phyloP scores from a whole-genome alignment of 2,329 filamentous ascomycete genomes.

The Aspergillus brasiliensis region DNA sequence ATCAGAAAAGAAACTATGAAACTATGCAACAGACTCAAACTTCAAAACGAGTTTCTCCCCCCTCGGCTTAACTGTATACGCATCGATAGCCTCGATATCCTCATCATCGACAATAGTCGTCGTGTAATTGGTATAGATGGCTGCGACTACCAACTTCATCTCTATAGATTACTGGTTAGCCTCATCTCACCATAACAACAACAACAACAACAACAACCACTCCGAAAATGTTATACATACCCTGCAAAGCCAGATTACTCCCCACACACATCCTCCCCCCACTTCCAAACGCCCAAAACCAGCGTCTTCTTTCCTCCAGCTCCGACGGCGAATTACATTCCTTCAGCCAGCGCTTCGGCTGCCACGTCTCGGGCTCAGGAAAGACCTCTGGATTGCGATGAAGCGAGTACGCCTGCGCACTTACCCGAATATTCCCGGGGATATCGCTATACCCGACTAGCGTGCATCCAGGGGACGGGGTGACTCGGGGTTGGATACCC shows the following conservation, averaged over 20 bases:
- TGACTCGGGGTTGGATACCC: slow-evolving; percentile 62
- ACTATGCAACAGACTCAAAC: slow-evolving; percentile 45
- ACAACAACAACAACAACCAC: too few relatives aligned
- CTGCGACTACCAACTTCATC: slow-evolving; percentile 71
- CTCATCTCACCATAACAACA: not conserved
- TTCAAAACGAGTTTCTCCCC: slow-evolving; percentile 62
- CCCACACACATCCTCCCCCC: slow-evolving; percentile 55
- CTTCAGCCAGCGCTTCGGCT: slow-evolving; percentile 53
- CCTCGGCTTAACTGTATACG: slow-evolving; percentile 62
- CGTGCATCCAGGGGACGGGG: slow-evolving; percentile 42
- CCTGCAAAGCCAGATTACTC: slow-evolving; percentile 51
- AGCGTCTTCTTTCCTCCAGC: slow-evolving; percentile 48
- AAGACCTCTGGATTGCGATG: slow-evolving; percentile 54
- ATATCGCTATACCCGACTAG: slow-evolving; percentile 45
- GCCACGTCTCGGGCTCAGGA: slow-evolving; percentile 50
- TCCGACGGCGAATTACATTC: slow-evolving; percentile 35
- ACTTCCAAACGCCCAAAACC: slow-evolving; percentile 56
- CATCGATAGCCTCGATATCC: slow-evolving; percentile 66
- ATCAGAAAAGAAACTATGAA: too few relatives aligned
- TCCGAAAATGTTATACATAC: slow-evolving; percentile 25
- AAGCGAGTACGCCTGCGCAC: slow-evolving; percentile 54
- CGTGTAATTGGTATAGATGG: slow-evolving; percentile 69
- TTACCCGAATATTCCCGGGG: slow-evolving; percentile 48
- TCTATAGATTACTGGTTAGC: slow-evolving; percentile 49
- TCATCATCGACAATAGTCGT: slow-evolving; percentile 64